Evolutionary conservation across 805 yeast species (phyloP), one percentile per base, ranked within the genome.

Genomic region (Wickerhamiella qilinensis): DNA sequence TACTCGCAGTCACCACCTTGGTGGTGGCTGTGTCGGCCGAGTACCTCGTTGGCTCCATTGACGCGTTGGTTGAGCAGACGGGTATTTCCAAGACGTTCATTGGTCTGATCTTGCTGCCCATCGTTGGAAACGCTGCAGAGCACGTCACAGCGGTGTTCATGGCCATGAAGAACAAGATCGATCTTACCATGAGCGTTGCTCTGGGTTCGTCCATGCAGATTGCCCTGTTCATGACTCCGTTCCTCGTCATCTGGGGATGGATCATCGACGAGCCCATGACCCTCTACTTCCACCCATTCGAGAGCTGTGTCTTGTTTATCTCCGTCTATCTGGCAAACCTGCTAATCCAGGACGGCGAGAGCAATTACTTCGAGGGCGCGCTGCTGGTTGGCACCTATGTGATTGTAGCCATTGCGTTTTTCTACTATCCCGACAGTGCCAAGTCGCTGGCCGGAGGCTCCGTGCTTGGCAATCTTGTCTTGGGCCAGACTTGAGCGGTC

Each of bases 91-190:
- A 88, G 69, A 85, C 97, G 0, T 91, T 91, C 52, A 84, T 91
- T 52, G 97, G 97, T 56, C 67, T 91, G 48, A 78, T 91, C 49
- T 74, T 91, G 34, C 78, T 91, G 45, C 98, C 98, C 30, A 88
- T 91, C 45, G 97, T 91, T 20, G 98, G 97, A 40, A 91, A 91
- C 53, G 98, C 98, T 2, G 97, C 97, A 11, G 98, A 91, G 59
- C 98, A 91, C 59, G 97, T 84, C 38, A 91, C 98, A 16, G 94
- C 97, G 3, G 79, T 91, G 28, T 71, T 84, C 44, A 97, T 91
- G 36, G 97, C 98, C 18, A 73, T 76, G 69, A 2, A 85, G 62
- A 83, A 91, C 60, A 91, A 91, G 62, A 91, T 91, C 95, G 97
- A 91, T 57, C 69, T 91, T 43, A 96, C 98, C 12, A 71, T 91